These are phyloP conservation scores for Solanum infundibuliforme DNA, from an alignment of 257 asterid genomes.

Conservation along the genomic window DNA sequence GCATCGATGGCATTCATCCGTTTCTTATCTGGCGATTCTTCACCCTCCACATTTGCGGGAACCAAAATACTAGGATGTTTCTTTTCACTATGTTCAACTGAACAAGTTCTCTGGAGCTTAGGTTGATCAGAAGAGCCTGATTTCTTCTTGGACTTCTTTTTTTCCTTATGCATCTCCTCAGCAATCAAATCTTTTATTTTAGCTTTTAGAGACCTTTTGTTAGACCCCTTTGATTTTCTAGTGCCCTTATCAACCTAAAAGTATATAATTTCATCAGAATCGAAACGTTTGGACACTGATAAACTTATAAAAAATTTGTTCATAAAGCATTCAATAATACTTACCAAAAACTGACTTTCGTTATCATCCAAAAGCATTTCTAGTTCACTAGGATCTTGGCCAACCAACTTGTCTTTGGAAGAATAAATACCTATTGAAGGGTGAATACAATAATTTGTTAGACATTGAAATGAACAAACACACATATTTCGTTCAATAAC, in stretches of 20 bases:
- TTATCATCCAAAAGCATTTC: conserved; percentile 25
- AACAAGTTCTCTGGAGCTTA: conserved; percentile 38
- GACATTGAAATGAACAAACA: neutral
- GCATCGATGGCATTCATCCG: neutral
- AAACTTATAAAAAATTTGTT: neutral
- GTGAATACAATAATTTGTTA: neutral
- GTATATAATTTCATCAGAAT: neutral
- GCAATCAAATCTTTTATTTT: conserved; percentile 45
- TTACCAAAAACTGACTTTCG: conserved; percentile 31
- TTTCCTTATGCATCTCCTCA: conserved; percentile 24
- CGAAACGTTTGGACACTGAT: neutral
- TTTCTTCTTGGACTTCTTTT: conserved; percentile 1
- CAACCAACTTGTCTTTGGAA: conserved; percentile 4
- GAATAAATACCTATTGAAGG: conserved; percentile 18
- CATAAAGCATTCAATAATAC: conserved; percentile 1
- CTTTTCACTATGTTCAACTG: conserved; percentile 35
- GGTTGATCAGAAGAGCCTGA: conserved; percentile 14
- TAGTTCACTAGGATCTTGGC: conserved; percentile 19
- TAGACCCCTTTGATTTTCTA: conserved; percentile 8
- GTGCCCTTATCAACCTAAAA: conserved; percentile 24
- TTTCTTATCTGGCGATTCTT: conserved; percentile 2
- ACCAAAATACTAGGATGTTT: conserved; percentile 26
- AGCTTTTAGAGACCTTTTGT: conserved; percentile 46
- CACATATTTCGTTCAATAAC: neutral
- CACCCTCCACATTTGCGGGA: conserved; percentile 16